These are phyloP conservation scores for Suzukiozyma palmioleophila DNA, from an alignment of 1,139 yeast species.

Conservation along the genomic window DNA sequence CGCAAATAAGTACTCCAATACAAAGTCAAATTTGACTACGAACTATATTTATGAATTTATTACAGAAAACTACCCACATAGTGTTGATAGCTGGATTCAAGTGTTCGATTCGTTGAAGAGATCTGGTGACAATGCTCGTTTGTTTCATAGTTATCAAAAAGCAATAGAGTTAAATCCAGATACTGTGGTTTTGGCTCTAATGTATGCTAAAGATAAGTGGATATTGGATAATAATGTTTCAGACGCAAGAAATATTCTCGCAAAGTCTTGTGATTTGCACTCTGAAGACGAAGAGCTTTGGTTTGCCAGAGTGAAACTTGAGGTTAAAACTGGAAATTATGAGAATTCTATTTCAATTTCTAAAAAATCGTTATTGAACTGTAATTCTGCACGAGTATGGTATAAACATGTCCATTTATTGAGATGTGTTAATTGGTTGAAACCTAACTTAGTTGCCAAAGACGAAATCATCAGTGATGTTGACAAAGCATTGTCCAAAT, in stretches of 20 bases:
- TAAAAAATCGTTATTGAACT: slow-evolving; percentile 25
- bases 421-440: slow-evolving; percentile 24
- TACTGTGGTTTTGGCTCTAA: slow-evolving; percentile 50
- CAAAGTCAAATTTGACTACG: slow-evolving; percentile 32
- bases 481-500: slow-evolving; percentile 42
- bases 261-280: slow-evolving; percentile 16
- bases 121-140: slow-evolving; percentile 19
- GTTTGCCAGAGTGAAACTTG: slow-evolving; percentile 69
- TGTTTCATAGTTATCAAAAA: slow-evolving; percentile 49
- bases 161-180: slow-evolving; percentile 47
- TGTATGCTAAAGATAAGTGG: slow-evolving; percentile 74
- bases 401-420: slow-evolving; percentile 57
- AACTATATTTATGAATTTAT: slow-evolving; percentile 46
- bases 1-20: slow-evolving; percentile 32
- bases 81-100: slow-evolving; percentile 52
- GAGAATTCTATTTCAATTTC: slow-evolving; percentile 43
- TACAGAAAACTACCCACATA: slow-evolving; percentile 44
- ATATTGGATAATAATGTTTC: slow-evolving; percentile 38
- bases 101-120: slow-evolving; percentile 45
- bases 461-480: slow-evolving; percentile 33
- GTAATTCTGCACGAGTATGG: slow-evolving; percentile 51
- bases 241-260: slow-evolving; percentile 52
- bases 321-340: slow-evolving; percentile 35
- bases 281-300: slow-evolving; percentile 55
- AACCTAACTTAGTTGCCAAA: neutral